Conservation (phyloP, 371 early-diverging fungal genomes). For the Mucor saturninus region DNA sequence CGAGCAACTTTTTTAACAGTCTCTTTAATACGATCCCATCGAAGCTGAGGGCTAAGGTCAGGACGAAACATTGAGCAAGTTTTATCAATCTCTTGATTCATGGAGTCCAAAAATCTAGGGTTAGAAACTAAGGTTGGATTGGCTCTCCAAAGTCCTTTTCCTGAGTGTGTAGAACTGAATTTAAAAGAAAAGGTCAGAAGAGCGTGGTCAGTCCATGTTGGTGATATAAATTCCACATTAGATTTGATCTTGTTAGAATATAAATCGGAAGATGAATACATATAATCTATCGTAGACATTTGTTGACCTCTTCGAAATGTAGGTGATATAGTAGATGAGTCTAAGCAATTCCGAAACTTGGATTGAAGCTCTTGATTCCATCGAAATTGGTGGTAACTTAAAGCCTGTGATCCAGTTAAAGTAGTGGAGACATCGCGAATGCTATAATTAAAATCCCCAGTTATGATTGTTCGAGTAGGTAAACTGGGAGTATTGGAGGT, state of each 20-base stretch:
- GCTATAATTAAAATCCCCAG: too few relatives aligned
- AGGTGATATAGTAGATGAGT: not conserved
- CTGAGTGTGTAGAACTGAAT: not conserved
- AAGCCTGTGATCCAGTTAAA: too few relatives aligned
- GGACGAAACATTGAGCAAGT: not conserved
- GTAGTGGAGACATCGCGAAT: not conserved
- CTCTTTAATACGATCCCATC: not conserved
- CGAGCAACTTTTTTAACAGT: not conserved
- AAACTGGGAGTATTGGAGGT: not conserved
- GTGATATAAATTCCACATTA: not conserved
- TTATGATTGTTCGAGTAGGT: too few relatives aligned
- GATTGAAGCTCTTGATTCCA: too few relatives aligned
- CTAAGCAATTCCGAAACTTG: too few relatives aligned
- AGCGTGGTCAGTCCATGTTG: slow-evolving; percentile 16
- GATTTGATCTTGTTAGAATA: not conserved
- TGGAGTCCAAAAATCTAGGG: not conserved
- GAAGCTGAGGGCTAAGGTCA: not conserved
- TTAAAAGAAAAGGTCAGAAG: not conserved
- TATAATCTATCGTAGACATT: slow-evolving; percentile 1
- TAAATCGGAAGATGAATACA: not conserved
- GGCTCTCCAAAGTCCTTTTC: not conserved
- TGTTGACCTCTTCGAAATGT: slow-evolving; percentile 1
- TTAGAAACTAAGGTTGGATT: not conserved
- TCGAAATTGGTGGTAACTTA: too few relatives aligned
- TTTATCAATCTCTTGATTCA: not conserved